A percentile compares a stretch with the other conserved stretches of the same genome.
phyloP scores from a whole-genome alignment of 2,329 filamentous ascomycete genomes.

The Alternaria ventricosa region DNA sequence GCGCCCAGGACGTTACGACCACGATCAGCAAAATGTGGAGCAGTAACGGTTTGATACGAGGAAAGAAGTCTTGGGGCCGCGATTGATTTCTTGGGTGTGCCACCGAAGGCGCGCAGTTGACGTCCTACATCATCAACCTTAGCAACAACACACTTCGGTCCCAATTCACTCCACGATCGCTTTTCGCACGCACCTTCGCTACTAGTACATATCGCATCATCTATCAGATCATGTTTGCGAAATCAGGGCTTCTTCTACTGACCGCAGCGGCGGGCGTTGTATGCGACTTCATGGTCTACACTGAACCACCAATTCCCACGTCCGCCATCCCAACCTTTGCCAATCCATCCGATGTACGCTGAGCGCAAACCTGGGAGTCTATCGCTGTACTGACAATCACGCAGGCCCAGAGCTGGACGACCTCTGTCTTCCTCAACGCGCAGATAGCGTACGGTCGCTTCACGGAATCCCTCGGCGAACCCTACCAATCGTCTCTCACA shows the following conservation, averaged over 20 bases:
- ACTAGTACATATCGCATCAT: background rate
- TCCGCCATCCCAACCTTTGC: constrained; percentile 33
- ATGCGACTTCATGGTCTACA: constrained; percentile 44
- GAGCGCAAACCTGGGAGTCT: background rate
- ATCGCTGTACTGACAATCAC: background rate
- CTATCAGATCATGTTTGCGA: constrained; percentile 18
- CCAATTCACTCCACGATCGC: background rate
- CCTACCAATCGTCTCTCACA: constrained; percentile 34
- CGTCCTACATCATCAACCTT: background rate
- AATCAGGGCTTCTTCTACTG: constrained; percentile 21
- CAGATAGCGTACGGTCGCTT: constrained; percentile 29
- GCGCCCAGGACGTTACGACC: constrained; percentile 7
- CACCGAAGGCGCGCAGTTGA: background rate
- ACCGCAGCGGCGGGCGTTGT: constrained; percentile 20
- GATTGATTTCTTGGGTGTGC: constrained; percentile 2
- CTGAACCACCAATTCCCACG: constrained; percentile 38
- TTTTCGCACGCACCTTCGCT: background rate
- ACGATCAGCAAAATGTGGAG: constrained; percentile 17
- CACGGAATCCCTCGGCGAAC: constrained; percentile 26
- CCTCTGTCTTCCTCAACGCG: constrained; percentile 36
- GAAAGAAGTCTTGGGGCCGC: constrained; percentile 10
- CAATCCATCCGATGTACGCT: constrained; percentile 27
- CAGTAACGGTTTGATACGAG: constrained; percentile 17
- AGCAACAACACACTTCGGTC: background rate
- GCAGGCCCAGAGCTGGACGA: constrained; percentile 36